phyloP scores from a whole-genome alignment of 164 flowering plant species.

The Magnolia officinalis region DNA sequence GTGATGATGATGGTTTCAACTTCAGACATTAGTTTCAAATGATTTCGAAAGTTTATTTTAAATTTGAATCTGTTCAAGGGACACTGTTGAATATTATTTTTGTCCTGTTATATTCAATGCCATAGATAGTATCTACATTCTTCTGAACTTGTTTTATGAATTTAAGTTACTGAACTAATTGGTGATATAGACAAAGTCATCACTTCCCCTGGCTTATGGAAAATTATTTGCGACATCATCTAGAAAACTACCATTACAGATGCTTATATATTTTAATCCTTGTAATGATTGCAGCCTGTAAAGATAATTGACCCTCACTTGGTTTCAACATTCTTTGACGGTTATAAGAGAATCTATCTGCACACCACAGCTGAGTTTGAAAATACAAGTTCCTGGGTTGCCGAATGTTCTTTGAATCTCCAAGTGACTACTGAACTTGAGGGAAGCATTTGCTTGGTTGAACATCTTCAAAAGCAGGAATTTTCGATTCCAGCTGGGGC shows the following conservation, averaged over 20 bases:
- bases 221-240: not conserved
- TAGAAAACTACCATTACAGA: conserved; percentile 1
- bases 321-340: conserved; percentile 91
- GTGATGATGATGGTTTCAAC: no score
- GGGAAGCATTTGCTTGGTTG: conserved; percentile 54
- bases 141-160: not conserved
- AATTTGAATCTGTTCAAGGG: not conserved
- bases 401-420: conserved; percentile 75
- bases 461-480: conserved; percentile 72
- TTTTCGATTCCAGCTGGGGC: conserved; percentile 63
- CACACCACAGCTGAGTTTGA: conserved; percentile 76
- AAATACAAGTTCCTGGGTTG: conserved; percentile 68
- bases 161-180: not conserved
- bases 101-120: not conserved
- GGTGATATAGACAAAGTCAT: not conserved
- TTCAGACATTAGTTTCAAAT: not conserved
- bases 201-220: not conserved
- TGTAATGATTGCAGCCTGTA: conserved; percentile 73
- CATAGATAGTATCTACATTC: not conserved
- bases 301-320: conserved; percentile 91
- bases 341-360: conserved; percentile 69
- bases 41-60: not conserved
- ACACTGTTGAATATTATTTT: not conserved
- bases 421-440: conserved; percentile 83
- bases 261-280: not conserved